These are phyloP conservation scores for Cystofilobasidium capitatum DNA, from an alignment of 768 basidiomycete genomes.

Conservation along the genomic window DNA sequence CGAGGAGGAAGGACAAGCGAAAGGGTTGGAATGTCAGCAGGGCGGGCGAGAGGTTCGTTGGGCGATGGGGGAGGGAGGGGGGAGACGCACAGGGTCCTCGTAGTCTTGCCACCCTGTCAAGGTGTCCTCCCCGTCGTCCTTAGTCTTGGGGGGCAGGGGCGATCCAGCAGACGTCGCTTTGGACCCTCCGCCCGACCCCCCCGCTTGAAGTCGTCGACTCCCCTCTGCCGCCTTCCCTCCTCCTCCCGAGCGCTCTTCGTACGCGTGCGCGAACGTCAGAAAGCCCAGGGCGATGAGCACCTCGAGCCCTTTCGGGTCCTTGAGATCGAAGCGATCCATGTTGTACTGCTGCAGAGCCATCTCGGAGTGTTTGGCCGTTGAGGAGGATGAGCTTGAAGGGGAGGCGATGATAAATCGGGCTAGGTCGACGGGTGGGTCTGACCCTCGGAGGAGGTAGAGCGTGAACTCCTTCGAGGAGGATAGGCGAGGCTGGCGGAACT, in stretches of 20 bases:
- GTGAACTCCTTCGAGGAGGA: conserved; percentile 18
- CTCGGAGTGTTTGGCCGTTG: background rate
- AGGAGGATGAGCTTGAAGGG: background rate
- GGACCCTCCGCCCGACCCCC: too few species aligned
- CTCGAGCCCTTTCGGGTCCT: conserved; percentile 25
- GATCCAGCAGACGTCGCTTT: too few species aligned
- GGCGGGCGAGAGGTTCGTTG: background rate
- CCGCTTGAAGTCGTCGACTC: too few species aligned
- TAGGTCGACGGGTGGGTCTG: conserved; percentile 17
- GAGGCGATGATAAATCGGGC: conserved; percentile 6
- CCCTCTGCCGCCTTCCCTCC: background rate
- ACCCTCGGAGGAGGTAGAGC: background rate
- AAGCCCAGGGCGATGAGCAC: conserved; percentile 9
- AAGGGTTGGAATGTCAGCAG: background rate
- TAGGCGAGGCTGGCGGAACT: conserved; percentile 14
- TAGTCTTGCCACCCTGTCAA: conserved; percentile 10
- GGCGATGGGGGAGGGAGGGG: too few species aligned
- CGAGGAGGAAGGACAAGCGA: background rate
- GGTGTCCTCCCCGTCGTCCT: background rate
- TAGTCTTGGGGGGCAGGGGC: conserved; percentile 14
- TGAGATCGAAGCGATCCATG: conserved; percentile 10
- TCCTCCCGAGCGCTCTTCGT: background rate
- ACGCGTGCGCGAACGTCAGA: conserved; percentile 12
- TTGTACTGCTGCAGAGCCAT: conserved; percentile 16
- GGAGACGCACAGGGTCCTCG: conserved; percentile 22